Evolutionary conservation across 257 asterid genomes (phyloP), one percentile per base, ranked within the genome.

Genomic region (Solanum chiquidenum): DNA sequence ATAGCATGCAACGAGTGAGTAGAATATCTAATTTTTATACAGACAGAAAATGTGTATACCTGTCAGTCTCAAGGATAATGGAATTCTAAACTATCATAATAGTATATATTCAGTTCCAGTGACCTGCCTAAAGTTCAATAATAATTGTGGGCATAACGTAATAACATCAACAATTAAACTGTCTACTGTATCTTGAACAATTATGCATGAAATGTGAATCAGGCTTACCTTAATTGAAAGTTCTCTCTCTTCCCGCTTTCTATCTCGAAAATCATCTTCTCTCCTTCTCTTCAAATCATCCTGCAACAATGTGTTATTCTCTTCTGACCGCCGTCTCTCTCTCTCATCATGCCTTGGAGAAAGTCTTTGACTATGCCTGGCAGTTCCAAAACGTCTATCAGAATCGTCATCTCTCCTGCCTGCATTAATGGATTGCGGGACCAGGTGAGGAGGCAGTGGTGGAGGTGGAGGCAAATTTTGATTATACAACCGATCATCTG

Each of bases 401-500:
- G 90, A 91, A 90, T 97, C 99, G 38, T 97, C 99, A 27, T 95
- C 99, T 90, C 97, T 93, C 93, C 98, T 93, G 85, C 91, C 89
- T 37, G 95, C 91, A 91, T 80, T 92, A 79, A 97, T 88, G 66
- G 99, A 96, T 84, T 95, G 99, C 55, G 99, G 99, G 87, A 94
- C 91, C 73, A 96, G 90, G 72, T 97, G 96, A 83, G 98, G 99
- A 34, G 98, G 98, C 89, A 97, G 89, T 80, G 99, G 99, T 21
- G 99, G 99, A 85, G 99, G 99, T 25, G 99, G 99, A 58, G 99
- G 99, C 90, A 97, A 92, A 88, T 93, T 88, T 89, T 94, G 98
- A 86, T 94, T 98, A 86, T 93, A 96, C 87, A 93, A 91, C 88
- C 96, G 94, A 33, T 97, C 99, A 88, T 95, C 99, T 37, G 76